Conservation (phyloP, 73 alveolate species). For the Paramecium primaurelia region DNA sequence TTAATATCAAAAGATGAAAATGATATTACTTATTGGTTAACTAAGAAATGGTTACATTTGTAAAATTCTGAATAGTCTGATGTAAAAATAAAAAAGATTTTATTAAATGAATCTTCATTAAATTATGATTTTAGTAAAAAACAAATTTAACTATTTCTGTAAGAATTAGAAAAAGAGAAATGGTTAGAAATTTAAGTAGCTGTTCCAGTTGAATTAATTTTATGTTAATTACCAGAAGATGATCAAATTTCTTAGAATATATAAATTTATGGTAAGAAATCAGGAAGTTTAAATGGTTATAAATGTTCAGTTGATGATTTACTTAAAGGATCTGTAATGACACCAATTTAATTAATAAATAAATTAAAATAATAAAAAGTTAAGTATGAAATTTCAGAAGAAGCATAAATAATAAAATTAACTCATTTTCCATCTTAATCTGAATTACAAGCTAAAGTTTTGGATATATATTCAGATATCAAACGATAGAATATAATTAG, state of each 20-base stretch:
- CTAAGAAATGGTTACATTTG: background rate
- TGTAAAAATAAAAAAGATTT: background rate
- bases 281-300: background rate
- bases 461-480: background rate
- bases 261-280: background rate
- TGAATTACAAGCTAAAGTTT: constrained; percentile 13
- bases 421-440: background rate
- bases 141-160: background rate
- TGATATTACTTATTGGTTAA: background rate
- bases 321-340: background rate
- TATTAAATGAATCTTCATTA: background rate
- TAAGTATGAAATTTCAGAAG: constrained; percentile 22
- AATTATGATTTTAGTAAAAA: background rate
- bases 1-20: background rate
- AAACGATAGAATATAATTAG: background rate
- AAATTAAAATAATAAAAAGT: background rate
- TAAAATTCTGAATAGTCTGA: background rate
- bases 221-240: background rate
- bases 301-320: constrained; percentile 43
- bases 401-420: constrained; percentile 11
- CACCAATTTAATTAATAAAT: background rate
- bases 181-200: constrained; percentile 6
- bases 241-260: background rate
- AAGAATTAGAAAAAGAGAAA: constrained; percentile 7
- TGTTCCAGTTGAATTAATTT: background rate